Conservation (phyloP, 257 asterid species). For the Solanum chmielewskii region DNA sequence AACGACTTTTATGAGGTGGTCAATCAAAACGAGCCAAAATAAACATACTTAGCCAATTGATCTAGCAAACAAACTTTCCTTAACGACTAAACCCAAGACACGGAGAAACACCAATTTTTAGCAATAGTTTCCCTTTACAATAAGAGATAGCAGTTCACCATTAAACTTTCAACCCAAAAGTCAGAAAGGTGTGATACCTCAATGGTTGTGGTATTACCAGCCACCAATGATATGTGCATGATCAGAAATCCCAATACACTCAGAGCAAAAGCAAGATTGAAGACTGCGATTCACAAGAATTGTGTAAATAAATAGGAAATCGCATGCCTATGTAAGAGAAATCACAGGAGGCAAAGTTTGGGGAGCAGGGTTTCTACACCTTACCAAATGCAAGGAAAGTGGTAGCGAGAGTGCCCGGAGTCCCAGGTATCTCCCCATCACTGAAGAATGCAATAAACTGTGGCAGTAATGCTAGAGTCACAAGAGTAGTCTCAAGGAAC, state of each 20-base stretch:
- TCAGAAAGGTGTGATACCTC: conserved; percentile 42
- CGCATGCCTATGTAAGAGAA: background rate
- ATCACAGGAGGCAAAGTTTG: background rate
- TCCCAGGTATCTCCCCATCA: conserved; percentile 87
- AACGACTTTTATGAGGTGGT: background rate
- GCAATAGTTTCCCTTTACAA: background rate
- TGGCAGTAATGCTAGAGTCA: conserved; percentile 66
- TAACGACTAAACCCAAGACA: background rate
- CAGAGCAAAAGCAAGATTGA: conserved; percentile 90
- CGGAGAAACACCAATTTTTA: background rate
- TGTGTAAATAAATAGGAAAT: background rate
- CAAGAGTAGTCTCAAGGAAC: conserved; percentile 83
- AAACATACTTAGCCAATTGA: background rate
- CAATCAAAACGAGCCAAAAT: background rate
- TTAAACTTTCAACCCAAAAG: background rate
- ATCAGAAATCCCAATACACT: conserved; percentile 94
- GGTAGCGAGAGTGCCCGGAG: conserved; percentile 92
- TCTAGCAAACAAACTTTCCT: background rate
- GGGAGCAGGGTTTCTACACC: background rate
- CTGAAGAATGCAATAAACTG: conserved; percentile 83
- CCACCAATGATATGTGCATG: conserved; percentile 89
- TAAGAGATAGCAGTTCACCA: background rate
- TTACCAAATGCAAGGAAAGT: conserved; percentile 88
- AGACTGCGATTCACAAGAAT: conserved; percentile 38
- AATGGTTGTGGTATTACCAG: conserved; percentile 87